Percentiles rank a stretch among this genome's conserved stretches.
Evolutionary conservation across 2,329 filamentous ascomycete species (phyloP).

Genomic region (Hypoxylon sp.): DNA sequence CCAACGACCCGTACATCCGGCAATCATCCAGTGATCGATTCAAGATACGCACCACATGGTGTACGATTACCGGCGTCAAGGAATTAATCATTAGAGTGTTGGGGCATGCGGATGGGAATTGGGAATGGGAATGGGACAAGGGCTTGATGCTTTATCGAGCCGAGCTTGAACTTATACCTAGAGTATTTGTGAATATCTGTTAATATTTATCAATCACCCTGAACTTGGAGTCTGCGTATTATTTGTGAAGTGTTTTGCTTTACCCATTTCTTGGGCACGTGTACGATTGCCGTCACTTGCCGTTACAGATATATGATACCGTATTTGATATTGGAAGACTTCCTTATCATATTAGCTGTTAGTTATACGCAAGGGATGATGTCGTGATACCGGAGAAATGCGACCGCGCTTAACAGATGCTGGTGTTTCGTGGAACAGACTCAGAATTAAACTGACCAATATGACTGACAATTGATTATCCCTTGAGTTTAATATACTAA

Average conservation of each 20-base stretch:
- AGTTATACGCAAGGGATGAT: too few species aligned
- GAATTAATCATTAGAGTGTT: constrained; percentile 24
- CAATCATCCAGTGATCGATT: constrained; percentile 16
- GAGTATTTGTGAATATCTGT: constrained; percentile 38
- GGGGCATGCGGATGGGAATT: constrained; percentile 18
- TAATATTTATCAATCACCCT: constrained; percentile 30
- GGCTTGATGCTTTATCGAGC: constrained; percentile 31
- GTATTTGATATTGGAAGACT: too few species aligned
- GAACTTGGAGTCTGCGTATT: background rate
- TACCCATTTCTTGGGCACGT: background rate
- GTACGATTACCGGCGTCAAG: constrained; percentile 26
- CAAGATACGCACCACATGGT: constrained; percentile 5
- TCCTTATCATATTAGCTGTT: too few species aligned
- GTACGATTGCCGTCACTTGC: too few species aligned
- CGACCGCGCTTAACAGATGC: too few species aligned
- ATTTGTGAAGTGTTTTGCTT: background rate
- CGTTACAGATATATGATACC: too few species aligned
- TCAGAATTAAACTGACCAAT: too few species aligned
- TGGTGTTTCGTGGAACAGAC: too few species aligned
- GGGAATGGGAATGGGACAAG: constrained; percentile 18
- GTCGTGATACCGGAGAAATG: too few species aligned
- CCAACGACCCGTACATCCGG: constrained; percentile 22
- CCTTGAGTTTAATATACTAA: too few species aligned
- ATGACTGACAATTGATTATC: too few species aligned
- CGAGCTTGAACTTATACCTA: constrained; percentile 37